A percentile compares a stretch with the other conserved stretches of the same genome.
Conservation (phyloP, 495 filamentous ascomycete species). For the Xylaria sp. region DNA sequence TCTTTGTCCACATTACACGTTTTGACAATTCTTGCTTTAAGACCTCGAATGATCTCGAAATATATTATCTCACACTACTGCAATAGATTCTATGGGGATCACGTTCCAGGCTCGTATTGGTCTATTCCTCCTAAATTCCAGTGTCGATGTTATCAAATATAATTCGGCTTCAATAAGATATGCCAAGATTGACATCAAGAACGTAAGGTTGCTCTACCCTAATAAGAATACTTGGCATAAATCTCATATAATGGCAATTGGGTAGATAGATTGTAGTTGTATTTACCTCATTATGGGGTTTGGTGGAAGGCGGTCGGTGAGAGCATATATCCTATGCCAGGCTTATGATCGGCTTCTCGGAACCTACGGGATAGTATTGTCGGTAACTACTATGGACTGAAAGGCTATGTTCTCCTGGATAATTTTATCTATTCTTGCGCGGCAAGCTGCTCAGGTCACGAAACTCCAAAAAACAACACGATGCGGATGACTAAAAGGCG, state of each 20-base stretch:
- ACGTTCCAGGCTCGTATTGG: background rate
- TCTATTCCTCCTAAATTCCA: background rate
- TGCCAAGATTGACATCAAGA: background rate
- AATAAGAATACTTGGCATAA: background rate
- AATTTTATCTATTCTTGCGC: background rate
- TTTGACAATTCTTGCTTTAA: background rate
- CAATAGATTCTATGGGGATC: background rate
- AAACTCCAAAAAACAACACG: background rate
- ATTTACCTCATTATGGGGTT: background rate
- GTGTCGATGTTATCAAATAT: background rate
- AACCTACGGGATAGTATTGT: background rate
- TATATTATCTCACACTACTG: background rate
- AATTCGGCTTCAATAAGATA: background rate
- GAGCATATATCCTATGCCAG: background rate
- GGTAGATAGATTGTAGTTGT: background rate
- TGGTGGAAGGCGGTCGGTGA: background rate
- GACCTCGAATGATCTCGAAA: background rate
- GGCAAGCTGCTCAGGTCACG: background rate
- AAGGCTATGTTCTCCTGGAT: background rate
- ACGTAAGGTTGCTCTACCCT: background rate
- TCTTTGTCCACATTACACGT: background rate
- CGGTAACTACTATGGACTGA: background rate
- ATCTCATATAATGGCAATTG: background rate
- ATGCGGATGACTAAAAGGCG: background rate
- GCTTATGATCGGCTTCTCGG: background rate